phyloP scores from a whole-genome alignment of 2,329 filamentous ascomycete genomes.

The Tolypocladium album region DNA sequence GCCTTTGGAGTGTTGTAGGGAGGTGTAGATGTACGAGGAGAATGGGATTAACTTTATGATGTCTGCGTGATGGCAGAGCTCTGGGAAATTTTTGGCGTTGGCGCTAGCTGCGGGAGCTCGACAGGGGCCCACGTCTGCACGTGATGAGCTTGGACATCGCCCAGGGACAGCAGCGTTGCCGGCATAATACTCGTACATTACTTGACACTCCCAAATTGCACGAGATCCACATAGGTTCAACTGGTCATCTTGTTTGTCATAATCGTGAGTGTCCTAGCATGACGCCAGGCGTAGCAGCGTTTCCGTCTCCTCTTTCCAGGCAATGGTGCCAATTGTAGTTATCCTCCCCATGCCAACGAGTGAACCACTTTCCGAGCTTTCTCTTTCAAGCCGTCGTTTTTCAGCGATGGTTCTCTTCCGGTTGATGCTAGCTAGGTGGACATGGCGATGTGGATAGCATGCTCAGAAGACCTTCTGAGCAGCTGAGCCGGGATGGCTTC shows the following conservation, averaged over 20 bases:
- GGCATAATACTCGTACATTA: too few species aligned
- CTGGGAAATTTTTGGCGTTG: background rate
- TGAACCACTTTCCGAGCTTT: too few species aligned
- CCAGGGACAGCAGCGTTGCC: too few species aligned
- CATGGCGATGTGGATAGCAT: background rate
- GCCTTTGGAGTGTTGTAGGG: background rate
- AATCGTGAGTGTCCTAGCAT: background rate
- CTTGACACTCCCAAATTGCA: too few species aligned
- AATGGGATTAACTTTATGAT: background rate
- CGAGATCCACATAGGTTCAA: background rate
- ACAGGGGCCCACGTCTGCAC: background rate
- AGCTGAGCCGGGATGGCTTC: background rate
- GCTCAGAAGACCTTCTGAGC: background rate
- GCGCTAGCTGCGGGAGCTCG: conserved; percentile 1
- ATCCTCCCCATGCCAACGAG: too few species aligned
- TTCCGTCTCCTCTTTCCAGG: background rate
- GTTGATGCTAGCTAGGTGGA: background rate
- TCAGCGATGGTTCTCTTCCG: background rate
- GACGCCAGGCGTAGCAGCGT: background rate
- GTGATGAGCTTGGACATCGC: background rate
- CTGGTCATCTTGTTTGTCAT: background rate
- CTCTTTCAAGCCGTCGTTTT: background rate
- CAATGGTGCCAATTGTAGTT: background rate
- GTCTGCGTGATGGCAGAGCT: background rate
- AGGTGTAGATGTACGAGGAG: background rate